These are phyloP conservation scores for Malassezia sympodialis DNA, from an alignment of 1,284 basidiomycete species.

Conservation along the genomic window DNA sequence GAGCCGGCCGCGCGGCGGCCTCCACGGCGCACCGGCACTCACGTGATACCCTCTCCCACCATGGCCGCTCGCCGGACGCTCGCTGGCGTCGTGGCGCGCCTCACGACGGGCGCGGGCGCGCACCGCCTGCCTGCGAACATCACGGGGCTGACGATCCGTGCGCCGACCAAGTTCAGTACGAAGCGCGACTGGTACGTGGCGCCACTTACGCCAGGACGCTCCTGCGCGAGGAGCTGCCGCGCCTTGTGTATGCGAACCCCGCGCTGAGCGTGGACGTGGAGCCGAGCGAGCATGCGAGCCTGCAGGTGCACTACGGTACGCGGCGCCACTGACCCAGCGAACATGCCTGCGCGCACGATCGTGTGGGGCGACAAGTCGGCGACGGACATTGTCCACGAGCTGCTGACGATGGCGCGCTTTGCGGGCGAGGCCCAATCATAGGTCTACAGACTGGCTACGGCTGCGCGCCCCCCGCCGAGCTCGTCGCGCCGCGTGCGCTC, in stretches of 20 bases:
- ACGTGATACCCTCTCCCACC: not conserved
- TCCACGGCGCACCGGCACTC: not conserved
- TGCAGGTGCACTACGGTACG: constrained; percentile 6
- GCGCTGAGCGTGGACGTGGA: constrained; percentile 5
- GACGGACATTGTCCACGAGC: constrained; percentile 7
- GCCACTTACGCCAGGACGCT: constrained; percentile 7
- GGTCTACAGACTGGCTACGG: not conserved
- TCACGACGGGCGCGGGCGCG: constrained; percentile 5
- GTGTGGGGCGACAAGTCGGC: constrained; percentile 13
- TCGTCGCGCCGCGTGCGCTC: constrained; percentile 11
- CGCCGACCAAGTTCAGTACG: constrained; percentile 3
- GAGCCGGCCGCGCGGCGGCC: too few relatives aligned
- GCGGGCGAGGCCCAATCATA: not conserved
- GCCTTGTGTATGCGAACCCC: constrained; percentile 15
- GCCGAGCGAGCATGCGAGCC: not conserved
- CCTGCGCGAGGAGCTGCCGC: constrained; percentile 13
- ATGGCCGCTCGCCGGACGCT: not conserved
- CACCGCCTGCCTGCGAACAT: constrained; percentile 4
- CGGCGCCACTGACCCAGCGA: not conserved
- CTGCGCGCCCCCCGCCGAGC: constrained; percentile 13
- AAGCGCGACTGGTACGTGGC: constrained; percentile 12
- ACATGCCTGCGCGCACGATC: constrained; percentile 17
- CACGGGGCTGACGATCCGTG: constrained; percentile 1
- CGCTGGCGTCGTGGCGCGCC: not conserved
- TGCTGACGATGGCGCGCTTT: constrained; percentile 15